These are phyloP conservation scores for Leishmania braziliensis DNA, from an alignment of 208 protist genomes.

Conservation along the genomic window DNA sequence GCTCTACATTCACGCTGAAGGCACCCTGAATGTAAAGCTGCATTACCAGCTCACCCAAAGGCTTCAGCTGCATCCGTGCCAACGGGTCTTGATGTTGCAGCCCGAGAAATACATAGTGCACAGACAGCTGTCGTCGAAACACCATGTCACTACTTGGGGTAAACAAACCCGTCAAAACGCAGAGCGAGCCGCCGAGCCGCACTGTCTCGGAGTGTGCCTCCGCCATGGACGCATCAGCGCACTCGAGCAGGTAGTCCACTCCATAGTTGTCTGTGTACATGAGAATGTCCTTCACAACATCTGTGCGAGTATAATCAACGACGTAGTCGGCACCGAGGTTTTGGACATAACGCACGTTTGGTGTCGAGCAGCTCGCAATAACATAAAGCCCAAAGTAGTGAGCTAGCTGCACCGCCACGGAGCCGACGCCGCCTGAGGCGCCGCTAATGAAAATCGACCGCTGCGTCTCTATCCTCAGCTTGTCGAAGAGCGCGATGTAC, in stretches of 20 bases:
- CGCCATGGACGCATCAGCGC: conserved; percentile 35
- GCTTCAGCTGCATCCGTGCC: conserved; percentile 45
- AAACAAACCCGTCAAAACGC: conserved; percentile 52
- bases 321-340: conserved; percentile 67
- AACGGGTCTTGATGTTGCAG: conserved; percentile 39
- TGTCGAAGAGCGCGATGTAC: conserved; percentile 80
- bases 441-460: conserved; percentile 80
- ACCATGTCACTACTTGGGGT: conserved; percentile 34
- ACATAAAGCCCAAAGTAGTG: conserved; percentile 74
- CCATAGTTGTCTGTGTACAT: conserved; percentile 56
- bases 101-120: conserved; percentile 66
- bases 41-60: conserved; percentile 39
- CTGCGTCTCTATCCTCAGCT: conserved; percentile 57
- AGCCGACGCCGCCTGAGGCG: conserved; percentile 76
- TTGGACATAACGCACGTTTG: conserved; percentile 59
- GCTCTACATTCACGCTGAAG: conserved; percentile 55
- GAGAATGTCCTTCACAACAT: conserved; percentile 62
- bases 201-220: conserved; percentile 50
- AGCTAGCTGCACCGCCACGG: conserved; percentile 75
- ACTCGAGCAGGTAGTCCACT: conserved; percentile 87
- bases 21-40: conserved; percentile 54
- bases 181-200: conserved; percentile 72
- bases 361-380: conserved; percentile 61
- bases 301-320: conserved; percentile 63
- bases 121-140: conserved; percentile 61